Percentiles rank a stretch among this genome's conserved stretches.
phyloP scores from a whole-genome alignment of 768 basidiomycete genomes.

The Lentinula raphanica region DNA sequence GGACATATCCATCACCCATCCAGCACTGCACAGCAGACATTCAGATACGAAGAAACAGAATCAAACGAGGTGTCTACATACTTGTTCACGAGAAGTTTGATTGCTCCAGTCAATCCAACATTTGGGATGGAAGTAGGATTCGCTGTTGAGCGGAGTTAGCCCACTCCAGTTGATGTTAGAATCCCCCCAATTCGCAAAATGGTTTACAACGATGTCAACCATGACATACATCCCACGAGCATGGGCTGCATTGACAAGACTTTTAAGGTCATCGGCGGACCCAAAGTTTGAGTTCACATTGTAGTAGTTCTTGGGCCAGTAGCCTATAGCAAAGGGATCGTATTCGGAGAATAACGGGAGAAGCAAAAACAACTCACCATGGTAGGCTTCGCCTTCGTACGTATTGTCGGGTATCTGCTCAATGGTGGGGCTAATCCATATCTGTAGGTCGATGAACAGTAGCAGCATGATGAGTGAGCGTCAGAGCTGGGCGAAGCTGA shows the following conservation, averaged over 20 bases:
- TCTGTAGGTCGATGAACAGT: background rate
- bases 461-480: background rate
- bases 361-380: constrained; percentile 46
- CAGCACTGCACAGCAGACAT: constrained; percentile 39
- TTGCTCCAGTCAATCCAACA: constrained; percentile 59
- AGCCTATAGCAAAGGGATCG: constrained; percentile 16
- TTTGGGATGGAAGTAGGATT: constrained; percentile 51
- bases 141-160: constrained; percentile 22
- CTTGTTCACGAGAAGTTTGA: constrained; percentile 50
- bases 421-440: constrained; percentile 69
- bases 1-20: constrained; percentile 61
- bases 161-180: background rate
- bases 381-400: constrained; percentile 66
- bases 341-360: background rate
- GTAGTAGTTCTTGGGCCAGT: constrained; percentile 49
- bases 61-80: background rate
- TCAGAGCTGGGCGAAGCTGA: background rate
- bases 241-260: constrained; percentile 61
- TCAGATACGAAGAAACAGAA: background rate
- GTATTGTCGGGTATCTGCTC: constrained; percentile 56
- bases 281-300: constrained; percentile 70
- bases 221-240: constrained; percentile 58
- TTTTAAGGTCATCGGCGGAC: constrained; percentile 64
- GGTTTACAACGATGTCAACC: constrained; percentile 75
- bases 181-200: constrained; percentile 26